phyloP scores from a whole-genome alignment of 176 grass and related monocot species.

The Carex littledalei region DNA sequence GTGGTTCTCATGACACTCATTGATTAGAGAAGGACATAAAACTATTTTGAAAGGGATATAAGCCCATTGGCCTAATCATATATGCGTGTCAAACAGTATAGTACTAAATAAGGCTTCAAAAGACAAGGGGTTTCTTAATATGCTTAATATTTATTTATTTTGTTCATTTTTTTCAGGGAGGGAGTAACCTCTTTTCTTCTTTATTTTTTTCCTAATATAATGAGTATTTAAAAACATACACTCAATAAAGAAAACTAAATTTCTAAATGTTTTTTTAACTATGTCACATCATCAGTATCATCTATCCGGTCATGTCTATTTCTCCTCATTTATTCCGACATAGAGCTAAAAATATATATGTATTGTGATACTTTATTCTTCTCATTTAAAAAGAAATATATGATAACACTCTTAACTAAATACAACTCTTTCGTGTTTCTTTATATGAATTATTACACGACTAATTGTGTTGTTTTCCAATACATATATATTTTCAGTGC shows the following conservation, averaged over 20 bases:
- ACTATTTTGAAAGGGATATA: conserved; percentile 19
- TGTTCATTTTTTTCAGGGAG: not conserved
- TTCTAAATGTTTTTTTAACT: no score
- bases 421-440: no score
- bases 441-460: not conserved
- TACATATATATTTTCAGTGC: not conserved
- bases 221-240: not conserved
- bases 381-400: no score
- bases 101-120: not conserved
- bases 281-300: no score
- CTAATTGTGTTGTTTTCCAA: not conserved
- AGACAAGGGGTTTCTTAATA: not conserved
- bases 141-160: not conserved
- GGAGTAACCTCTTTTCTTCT: not conserved
- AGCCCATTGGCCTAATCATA: not conserved
- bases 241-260: no score
- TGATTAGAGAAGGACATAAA: conserved; percentile 21
- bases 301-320: no score
- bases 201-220: not conserved
- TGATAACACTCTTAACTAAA: no score
- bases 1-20: conserved; percentile 22
- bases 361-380: no score
- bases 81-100: conserved; percentile 7
- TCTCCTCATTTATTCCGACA: no score
- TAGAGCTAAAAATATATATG: no score